Base-by-base conservation (phyloP, 2,329 filamentous ascomycete species). In the Sporothrix globosa region DNA sequence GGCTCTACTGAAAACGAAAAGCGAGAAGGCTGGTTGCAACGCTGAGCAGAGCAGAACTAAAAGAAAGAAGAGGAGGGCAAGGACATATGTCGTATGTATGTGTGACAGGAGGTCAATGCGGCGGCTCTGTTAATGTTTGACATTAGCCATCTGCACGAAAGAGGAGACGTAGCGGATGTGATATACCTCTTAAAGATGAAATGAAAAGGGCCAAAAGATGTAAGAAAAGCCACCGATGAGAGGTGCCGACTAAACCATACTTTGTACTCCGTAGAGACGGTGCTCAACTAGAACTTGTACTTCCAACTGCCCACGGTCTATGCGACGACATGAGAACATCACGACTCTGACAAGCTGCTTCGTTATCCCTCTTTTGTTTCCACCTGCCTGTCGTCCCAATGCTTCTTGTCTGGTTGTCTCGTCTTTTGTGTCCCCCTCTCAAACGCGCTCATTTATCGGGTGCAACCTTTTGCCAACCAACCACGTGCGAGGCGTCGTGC, bases 101-200 rank as follows among this genome's bases (percentile, higher is more conserved):
- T 50, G 34, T 66, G 61, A 44, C 48, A 67, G 50, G 65, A 44
- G 65, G 65, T 54, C 65, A 41, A 54, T 67, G 65, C 65, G 65
- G 30, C 30, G 65, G 50, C 46, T 48, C 3, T 56, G 66, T 56
- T 27, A 46, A 50, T 67, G 34, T 41, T 53, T 39, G 46, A 53
- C 48, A 41, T 67, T 41, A 67, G 63, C 63, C 63, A 41, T 41
- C 48, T 67, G 63, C 63, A 65, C 24, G 61, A 50, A 63, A 46
- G 61, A 65, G 41, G 61, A 50, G 61, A 50, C 34, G 9, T 30
- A 34, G 58, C 34, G n/a, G 21, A 14, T 17, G 58, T 24, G 56
- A 44, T 24, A 61, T 61, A n/a, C n/a, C n/a, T n/a, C n/a, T n/a
- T n/a, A n/a, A 44, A 24, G 56, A 61, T n/a, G 56, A n/a, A 21